Base-by-base conservation (phyloP, 441 rosid species). In the Syzygium malaccense region DNA sequence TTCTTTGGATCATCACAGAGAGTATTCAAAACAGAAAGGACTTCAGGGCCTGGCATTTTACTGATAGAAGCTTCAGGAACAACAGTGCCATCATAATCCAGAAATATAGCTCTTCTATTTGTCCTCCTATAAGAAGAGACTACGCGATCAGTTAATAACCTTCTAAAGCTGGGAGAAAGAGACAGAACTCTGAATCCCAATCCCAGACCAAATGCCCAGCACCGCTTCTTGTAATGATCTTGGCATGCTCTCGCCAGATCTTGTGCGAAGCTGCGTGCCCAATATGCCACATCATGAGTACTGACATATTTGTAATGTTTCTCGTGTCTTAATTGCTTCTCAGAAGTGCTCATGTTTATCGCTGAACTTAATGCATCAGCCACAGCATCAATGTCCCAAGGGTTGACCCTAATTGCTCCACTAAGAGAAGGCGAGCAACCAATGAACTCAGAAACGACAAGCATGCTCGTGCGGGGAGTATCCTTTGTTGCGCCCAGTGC, bases 401-500 rank as follows among this genome's bases (percentile, higher is more conserved):
- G 99, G 89, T 97, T 97, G 45, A 97, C 97, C 92, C 99, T 93
- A 71, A 96, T 94, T 5, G 99, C 99, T 57, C 99, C 99, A 89
- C 98, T 97, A 86, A 97, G 89, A 86, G 98, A 97, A 79, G 99
- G 99, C 84, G 99, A 97, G 95, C 98, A 97, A 84, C 99, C 99
- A 88, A 96, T 91, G 86, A 97, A 97, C 94, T 97, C 99, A 6
- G 99, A 97, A 89, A 97, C 95, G 83, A 97, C 98, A 90, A 97
- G 96, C 93, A 94, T 95, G 94, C 99, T 97, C 68, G 96, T 94
- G 37, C 96, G 94, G 89, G 95, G 94, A 92, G 94, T 88, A 90
- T 93, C 94, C 55, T 86, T 86, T 78, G 88, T 87, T 87, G 90
- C 20, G 89, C 94, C 96, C 87, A 95, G 5, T 84, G 93, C 93